Base-by-base conservation (phyloP, 1,284 basidiomycete genomes). In the Dichomitus squalens region DNA sequence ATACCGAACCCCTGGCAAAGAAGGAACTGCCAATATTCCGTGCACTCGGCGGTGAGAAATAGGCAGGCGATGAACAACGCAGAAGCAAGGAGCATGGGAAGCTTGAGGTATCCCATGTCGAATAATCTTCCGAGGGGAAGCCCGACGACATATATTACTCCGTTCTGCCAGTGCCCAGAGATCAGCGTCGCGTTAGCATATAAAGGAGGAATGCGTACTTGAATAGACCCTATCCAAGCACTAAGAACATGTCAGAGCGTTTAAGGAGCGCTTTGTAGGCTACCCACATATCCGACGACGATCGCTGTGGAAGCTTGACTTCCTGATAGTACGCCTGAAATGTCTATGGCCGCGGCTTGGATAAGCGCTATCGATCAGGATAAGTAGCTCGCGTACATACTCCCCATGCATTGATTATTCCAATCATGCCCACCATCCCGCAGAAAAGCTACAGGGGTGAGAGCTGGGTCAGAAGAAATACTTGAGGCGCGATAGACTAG, bases 1-100 rank as follows among this genome's bases (percentile, higher is more conserved):
- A 9, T 29, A 7, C 41, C 25, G 25, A 44, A 54, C 5, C 82
- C 81, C 53, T 83, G 81, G 12, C 72, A 79, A 14, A 44, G 41
- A 7, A 44, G 5, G 25, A 44, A 44, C 1, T 86, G 83, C 75
- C 78, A 86, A 64, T 79, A 86, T 53, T 69, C 61, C 4, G 60
- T 78, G 52, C 81, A 80, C 65, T 85, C 75, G 5, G 79, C 79
- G 1, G 76, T 71, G 52, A 85, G 70, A 66, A 86, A 79, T 0
- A 79, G 75, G 50, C 73, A 76, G 1, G 74, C 59, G 14, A 83
- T 67, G 29, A 84, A 71, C n/a, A 80, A 20, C 9, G 52, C 55
- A 3, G 66, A 67, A 7, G 67, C 58, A 9, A 68, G 16, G 25
- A 76, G 60, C 21, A 78, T 67, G 6, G 79, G 77, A 0, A 75